Conservation (phyloP, 2,329 filamentous ascomycete species). For the Xylariaceae sp. region DNA sequence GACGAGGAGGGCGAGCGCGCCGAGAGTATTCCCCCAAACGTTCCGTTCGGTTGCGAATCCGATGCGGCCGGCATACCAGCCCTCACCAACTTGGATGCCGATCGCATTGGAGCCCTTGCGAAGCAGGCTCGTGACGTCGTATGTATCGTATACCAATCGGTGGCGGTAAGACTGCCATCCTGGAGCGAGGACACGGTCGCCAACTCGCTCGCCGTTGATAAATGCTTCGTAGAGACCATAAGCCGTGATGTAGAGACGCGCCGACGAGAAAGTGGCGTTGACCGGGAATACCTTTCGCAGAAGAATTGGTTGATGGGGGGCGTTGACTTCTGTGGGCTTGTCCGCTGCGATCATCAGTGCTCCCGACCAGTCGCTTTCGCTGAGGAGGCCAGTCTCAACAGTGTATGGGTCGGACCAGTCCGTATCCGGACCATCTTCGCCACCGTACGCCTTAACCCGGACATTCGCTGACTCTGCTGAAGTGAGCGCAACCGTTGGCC, state of each 20-base stretch:
- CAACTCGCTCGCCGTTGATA: constrained; percentile 43
- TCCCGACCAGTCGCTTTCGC: constrained; percentile 29
- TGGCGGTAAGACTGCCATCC: constrained; percentile 50
- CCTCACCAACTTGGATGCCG: constrained; percentile 45
- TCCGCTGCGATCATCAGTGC: constrained; percentile 31
- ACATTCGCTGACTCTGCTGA: constrained; percentile 32
- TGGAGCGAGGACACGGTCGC: constrained; percentile 42
- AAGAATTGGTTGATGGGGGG: constrained; percentile 28
- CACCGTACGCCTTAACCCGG: constrained; percentile 33
- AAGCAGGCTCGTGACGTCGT: constrained; percentile 45
- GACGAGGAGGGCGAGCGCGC: constrained; percentile 28
- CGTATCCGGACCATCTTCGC: constrained; percentile 20
- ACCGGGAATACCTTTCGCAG: constrained; percentile 35
- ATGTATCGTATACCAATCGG: constrained; percentile 50
- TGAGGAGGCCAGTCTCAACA: constrained; percentile 35
- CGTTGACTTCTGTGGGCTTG: constrained; percentile 24
- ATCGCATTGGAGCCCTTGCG: constrained; percentile 37
- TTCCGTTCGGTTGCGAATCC: constrained; percentile 27
- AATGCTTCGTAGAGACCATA: constrained; percentile 44
- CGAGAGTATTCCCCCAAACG: constrained; percentile 31
- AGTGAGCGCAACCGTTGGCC: constrained; percentile 36
- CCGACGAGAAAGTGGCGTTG: constrained; percentile 24
- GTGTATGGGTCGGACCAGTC: constrained; percentile 30
- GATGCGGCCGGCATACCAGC: constrained; percentile 47
- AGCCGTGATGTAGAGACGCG: constrained; percentile 45